These are phyloP conservation scores for Cudoniella acicularis DNA, from an alignment of 495 filamentous ascomycete species.

Conservation along the genomic window DNA sequence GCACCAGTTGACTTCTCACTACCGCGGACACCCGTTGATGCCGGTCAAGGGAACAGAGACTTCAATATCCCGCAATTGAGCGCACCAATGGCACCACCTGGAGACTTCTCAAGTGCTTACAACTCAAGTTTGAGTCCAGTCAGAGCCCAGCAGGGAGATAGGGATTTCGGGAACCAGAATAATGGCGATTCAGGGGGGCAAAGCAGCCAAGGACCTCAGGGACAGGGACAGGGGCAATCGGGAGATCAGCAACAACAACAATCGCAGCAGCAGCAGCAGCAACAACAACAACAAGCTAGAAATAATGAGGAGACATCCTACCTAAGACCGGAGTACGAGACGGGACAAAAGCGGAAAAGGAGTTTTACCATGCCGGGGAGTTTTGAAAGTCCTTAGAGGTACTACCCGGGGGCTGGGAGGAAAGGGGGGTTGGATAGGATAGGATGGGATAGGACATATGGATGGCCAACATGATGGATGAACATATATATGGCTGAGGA, in stretches of 20 bases:
- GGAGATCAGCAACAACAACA: constrained; percentile 33
- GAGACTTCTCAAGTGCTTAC: constrained; percentile 39
- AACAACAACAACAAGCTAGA: constrained; percentile 22
- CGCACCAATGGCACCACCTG: constrained; percentile 49
- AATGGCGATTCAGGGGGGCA: constrained; percentile 37
- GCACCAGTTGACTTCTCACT: constrained; percentile 51
- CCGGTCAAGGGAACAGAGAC: constrained; percentile 31
- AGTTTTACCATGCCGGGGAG: constrained; percentile 36
- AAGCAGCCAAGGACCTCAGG: constrained; percentile 34
- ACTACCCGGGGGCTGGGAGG: too few species aligned
- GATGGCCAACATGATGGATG: neutral
- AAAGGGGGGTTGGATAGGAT: neutral
- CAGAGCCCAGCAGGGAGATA: constrained; percentile 12
- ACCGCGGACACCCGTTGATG: constrained; percentile 40
- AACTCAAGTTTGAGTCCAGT: constrained; percentile 15
- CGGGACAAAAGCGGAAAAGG: constrained; percentile 47
- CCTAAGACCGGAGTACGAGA: constrained; percentile 21
- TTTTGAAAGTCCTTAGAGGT: constrained; percentile 19
- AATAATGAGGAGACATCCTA: constrained; percentile 19
- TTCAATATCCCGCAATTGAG: constrained; percentile 54
- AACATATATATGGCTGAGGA: too few species aligned
- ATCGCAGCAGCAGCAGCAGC: constrained; percentile 30
- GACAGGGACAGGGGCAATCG: constrained; percentile 37
- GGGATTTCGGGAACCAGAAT: constrained; percentile 21
- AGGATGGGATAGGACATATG: neutral